phyloP scores from a whole-genome alignment of 2,329 filamentous ascomycete species.

The Helotiales sp. region DNA sequence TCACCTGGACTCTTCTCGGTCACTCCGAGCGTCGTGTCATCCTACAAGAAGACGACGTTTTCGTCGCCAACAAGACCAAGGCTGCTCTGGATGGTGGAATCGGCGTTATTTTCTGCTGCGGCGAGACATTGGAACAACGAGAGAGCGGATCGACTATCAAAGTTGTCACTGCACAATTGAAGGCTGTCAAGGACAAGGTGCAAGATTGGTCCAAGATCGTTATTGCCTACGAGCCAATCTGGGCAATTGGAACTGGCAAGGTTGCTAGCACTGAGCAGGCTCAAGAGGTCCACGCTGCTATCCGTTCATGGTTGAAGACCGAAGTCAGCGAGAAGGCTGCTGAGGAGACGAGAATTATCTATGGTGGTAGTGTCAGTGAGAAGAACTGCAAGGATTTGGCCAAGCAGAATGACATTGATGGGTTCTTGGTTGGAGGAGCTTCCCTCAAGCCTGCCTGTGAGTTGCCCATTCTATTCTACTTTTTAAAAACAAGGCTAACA shows the following conservation, averaged over 20 bases:
- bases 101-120: conserved; percentile 94
- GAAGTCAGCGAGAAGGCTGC: conserved; percentile 76
- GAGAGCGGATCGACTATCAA: conserved; percentile 85
- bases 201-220: conserved; percentile 93
- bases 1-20: conserved; percentile 90
- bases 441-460: conserved; percentile 95
- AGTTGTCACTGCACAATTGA: conserved; percentile 83
- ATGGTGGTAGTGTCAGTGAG: conserved; percentile 94
- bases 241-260: conserved; percentile 93
- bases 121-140: conserved; percentile 92
- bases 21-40: conserved; percentile 95
- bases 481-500: too few species aligned
- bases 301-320: conserved; percentile 85
- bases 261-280: conserved; percentile 88
- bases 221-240: conserved; percentile 98
- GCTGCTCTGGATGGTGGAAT: conserved; percentile 85
- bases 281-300: conserved; percentile 90
- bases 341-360: conserved; percentile 90
- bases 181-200: conserved; percentile 78
- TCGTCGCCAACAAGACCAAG: conserved; percentile 94
- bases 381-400: conserved; percentile 96
- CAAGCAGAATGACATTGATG: conserved; percentile 94
- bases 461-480: conserved; percentile 43
- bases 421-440: conserved; percentile 95
- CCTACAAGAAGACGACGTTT: conserved; percentile 82